Base-by-base conservation (phyloP, 306 rosid genomes). In the Lablab purpureus region DNA sequence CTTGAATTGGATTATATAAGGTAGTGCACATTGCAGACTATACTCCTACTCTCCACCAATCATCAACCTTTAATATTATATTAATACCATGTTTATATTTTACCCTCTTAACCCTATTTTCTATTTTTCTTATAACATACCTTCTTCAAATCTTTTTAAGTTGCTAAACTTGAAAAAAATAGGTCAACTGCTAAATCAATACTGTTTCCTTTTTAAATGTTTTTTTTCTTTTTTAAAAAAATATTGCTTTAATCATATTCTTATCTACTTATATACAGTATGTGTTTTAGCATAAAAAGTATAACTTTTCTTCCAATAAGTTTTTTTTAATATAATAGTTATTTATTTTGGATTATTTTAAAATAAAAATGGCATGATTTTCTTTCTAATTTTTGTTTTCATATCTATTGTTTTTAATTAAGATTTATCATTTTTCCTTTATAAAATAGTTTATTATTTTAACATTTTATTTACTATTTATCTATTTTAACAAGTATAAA, bases 11-110 rank as follows among this genome's bases (percentile, higher is more conserved):
- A 10, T 45, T 69, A 22, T 68, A 23, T 67, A 68, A 19, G 22
- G 71, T 81, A 14, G 58, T 52, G 75, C 74, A 62, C 78, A 49
- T 11, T 23, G 2, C 58, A 62, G 23, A 55, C 78, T 71, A 49
- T 52, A 50, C 49, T 30, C 80, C 17, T 46, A 62, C 60, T 47
- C 73, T 49, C 36, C 78, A 37, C 78, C 71, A 75, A 75, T 75
- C 71, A 60, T 46, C 21, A n/a, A 17, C 1, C 19, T 75, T 59
- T 75, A 43, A 40, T 73, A 51, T 67, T 54, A 72, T 32, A 11
- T 49, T 25, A 45, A n/a, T 71, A 41, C n/a, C 3, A 67, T 67
- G 18, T 12, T 67, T 10, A 25, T 71, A 18, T n/a, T 49, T 49
- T 17, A 47, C 7, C 45, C 7, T 17, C 7, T 71, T 50, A 21